Base-by-base conservation (phyloP, 2,329 filamentous ascomycete genomes). In the Aspergillus ochraceus region DNA sequence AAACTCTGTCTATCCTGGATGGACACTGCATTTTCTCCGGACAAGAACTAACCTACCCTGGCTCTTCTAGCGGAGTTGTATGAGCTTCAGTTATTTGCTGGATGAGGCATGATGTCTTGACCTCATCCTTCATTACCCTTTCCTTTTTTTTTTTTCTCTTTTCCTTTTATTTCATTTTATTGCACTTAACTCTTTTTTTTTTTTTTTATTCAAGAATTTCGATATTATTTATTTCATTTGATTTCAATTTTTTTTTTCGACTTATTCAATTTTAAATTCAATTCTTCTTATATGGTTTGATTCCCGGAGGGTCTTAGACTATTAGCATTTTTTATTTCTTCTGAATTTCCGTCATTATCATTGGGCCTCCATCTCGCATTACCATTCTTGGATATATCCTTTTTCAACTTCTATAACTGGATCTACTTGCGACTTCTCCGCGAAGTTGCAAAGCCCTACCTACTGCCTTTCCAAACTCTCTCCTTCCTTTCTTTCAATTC, bases 31-130 rank as follows among this genome's bases (percentile, higher is more conserved):
- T 65, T 68, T 68, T 71, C 69, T 70, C 70, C 69, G 70, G 70
- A 68, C 67, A 63, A 68, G 66, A 60, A 63, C 65, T 66, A 66
- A 67, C 55, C 62, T 68, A 69, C 67, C 67, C 69, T 71, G 66
- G 67, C 65, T 68, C 62, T 52, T 65, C 59, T 59, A 67, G 62
- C 61, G 64, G 64, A 66, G 62, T 63, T 66, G 61, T 60, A 60
- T 63, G 64, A 60, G 57, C 55, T 65, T 69, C 66, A 63, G 60
- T 61, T 63, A 67, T 66, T 66, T 67, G 63, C 63, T 66, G 67
- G 63, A 60, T 64, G 63, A 66, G 66, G 67, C 64, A 71, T 71
- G 69, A 73, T 73, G 71, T 70, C 71, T 74, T 74, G 71, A 74
- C 69, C 70, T 73, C 70, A 70, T 70, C 65, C 62, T 68, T 66